Conservation (phyloP, 306 rosid genomes). For the Prunus padus region DNA sequence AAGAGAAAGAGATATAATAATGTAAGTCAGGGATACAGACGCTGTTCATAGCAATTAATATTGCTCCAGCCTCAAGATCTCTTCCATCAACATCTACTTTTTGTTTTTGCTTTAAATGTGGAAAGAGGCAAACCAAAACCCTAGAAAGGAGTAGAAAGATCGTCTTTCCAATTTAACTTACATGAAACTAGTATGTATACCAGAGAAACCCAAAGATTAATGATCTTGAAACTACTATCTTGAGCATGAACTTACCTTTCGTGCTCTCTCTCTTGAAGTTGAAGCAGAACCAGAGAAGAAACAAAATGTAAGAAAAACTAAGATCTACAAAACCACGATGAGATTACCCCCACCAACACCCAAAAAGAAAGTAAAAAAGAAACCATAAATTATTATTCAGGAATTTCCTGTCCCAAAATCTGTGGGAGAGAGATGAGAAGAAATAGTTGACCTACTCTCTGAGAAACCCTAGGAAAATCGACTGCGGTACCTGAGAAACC, state of each 20-base stretch:
- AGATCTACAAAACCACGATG: constrained; percentile 2
- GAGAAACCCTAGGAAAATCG: constrained; percentile 14
- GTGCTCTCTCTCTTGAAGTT: neutral
- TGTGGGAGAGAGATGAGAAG: neutral
- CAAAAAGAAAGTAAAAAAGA: neutral
- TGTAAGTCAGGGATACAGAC: neutral
- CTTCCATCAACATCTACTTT: neutral
- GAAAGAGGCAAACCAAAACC: neutral
- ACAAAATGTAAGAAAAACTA: neutral
- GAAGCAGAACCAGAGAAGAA: constrained; percentile 8
- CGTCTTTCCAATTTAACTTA: neutral
- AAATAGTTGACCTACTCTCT: neutral
- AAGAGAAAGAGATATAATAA: neutral
- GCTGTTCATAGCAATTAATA: neutral
- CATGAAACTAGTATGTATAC: neutral
- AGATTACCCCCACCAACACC: neutral
- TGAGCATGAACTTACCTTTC: neutral
- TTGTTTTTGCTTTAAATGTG: neutral
- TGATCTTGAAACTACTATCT: neutral
- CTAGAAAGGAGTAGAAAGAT: neutral
- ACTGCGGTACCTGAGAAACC: neutral
- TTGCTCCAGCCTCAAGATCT: neutral
- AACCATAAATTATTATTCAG: neutral
- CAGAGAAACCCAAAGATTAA: neutral
- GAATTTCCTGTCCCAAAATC: neutral